A percentile compares a stretch with the other conserved stretches of the same genome.
These are phyloP conservation scores for Pseudozyma pruni DNA, from an alignment of 1,284 basidiomycete species.

Conservation along the genomic window DNA sequence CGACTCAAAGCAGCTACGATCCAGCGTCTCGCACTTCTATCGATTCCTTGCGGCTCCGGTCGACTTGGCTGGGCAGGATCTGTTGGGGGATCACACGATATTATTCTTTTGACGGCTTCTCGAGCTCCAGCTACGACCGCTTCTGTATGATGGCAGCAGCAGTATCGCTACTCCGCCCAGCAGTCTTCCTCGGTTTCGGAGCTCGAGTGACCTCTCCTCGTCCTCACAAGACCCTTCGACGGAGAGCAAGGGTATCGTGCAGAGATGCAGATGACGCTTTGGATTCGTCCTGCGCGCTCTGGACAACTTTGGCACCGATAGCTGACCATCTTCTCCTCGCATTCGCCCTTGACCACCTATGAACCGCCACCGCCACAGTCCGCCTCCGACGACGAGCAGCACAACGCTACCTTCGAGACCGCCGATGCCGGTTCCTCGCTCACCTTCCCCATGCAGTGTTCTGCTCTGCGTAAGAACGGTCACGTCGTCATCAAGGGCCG, in stretches of 20 bases:
- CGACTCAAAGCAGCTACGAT: background rate
- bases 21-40: background rate
- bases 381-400: conserved; percentile 80
- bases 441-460: conserved; percentile 85
- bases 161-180: too few species aligned
- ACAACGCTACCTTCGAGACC: conserved; percentile 88
- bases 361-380: conserved; percentile 27
- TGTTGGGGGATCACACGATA: background rate
- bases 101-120: too few species aligned
- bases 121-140: too few species aligned
- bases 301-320: background rate
- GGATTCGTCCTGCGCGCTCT: background rate
- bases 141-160: too few species aligned
- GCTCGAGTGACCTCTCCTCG: too few species aligned
- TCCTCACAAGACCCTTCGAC: too few species aligned
- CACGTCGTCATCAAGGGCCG: conserved; percentile 98
- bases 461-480: conserved; percentile 88
- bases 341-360: too few species aligned
- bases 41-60: background rate
- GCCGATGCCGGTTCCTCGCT: conserved; percentile 69
- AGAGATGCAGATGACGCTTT: conserved; percentile 1
- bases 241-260: background rate
- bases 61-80: background rate
- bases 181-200: too few species aligned
- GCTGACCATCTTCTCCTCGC: background rate